A percentile compares a stretch with the other conserved stretches of the same genome.
phyloP scores from a whole-genome alignment of 768 basidiomycete genomes.

The Serendipita sp. region DNA sequence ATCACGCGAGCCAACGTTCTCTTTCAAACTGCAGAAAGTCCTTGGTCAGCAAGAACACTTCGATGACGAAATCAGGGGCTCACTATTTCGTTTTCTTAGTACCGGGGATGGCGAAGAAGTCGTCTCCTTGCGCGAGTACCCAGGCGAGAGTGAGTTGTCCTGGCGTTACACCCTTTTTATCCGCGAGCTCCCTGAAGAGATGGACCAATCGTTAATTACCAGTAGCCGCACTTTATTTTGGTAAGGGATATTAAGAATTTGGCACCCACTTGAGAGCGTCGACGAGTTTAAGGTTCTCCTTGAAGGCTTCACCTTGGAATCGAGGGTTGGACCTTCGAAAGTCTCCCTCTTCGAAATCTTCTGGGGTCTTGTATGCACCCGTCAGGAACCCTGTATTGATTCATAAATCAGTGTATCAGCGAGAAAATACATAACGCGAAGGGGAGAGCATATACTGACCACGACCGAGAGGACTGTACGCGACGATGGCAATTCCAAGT shows the following conservation, averaged over 20 bases:
- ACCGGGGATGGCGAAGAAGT: slow-evolving; percentile 35
- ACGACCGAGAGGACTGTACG: slow-evolving; percentile 42
- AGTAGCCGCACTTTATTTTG: not conserved
- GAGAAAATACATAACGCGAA: not conserved
- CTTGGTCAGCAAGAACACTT: no score
- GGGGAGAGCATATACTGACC: slow-evolving; percentile 11
- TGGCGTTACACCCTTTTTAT: slow-evolving; percentile 26
- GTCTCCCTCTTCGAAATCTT: slow-evolving; percentile 27
- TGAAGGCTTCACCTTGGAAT: slow-evolving; percentile 28
- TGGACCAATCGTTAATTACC: slow-evolving; percentile 30
- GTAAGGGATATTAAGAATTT: slow-evolving; percentile 4
- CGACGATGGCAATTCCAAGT: slow-evolving; percentile 41
- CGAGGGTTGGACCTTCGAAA: slow-evolving; percentile 25
- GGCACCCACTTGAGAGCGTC: no score
- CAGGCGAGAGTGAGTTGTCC: slow-evolving; percentile 28
- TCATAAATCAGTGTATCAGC: not conserved
- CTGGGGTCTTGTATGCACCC: slow-evolving; percentile 28
- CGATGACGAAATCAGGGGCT: not conserved
- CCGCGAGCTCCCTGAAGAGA: slow-evolving; percentile 24
- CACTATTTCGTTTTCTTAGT: not conserved
- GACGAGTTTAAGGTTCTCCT: slow-evolving; percentile 12
- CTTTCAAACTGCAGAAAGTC: not conserved
- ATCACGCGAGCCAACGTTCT: slow-evolving; percentile 16
- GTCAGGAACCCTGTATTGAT: slow-evolving; percentile 26
- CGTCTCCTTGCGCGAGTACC: slow-evolving; percentile 25